Evolutionary conservation across 371 early-diverging fungal genomes (phyloP).

Genomic region (Rhizopus stolonifer): DNA sequence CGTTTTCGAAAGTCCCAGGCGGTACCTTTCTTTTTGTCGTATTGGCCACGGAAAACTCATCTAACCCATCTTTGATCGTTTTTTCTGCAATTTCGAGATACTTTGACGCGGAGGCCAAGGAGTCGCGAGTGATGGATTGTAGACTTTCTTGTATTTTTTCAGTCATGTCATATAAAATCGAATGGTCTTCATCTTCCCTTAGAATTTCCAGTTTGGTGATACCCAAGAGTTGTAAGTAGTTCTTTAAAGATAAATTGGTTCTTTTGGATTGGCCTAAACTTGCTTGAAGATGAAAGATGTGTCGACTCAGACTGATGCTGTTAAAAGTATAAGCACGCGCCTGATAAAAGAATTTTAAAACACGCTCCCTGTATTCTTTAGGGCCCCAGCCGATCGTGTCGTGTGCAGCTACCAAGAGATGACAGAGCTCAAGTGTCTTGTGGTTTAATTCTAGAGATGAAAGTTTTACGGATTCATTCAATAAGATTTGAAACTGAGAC

Average conservation of each 20-base stretch:
- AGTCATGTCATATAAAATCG: not conserved
- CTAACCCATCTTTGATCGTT: not conserved
- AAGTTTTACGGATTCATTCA: conserved; percentile 3
- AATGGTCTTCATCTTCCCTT: not conserved
- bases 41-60: not conserved
- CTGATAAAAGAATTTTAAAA: conserved; percentile 43
- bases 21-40: conserved; percentile 12
- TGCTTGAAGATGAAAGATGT: conserved; percentile 55
- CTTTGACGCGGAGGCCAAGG: not conserved
- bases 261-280: conserved; percentile 67
- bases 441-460: conserved; percentile 10
- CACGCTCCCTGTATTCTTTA: conserved; percentile 13
- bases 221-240: conserved; percentile 57
- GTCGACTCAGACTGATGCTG: conserved; percentile 63
- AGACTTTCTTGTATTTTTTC: conserved; percentile 6
- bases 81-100: not conserved
- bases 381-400: conserved; percentile 43
- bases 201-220: not conserved
- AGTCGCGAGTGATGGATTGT: conserved; percentile 1
- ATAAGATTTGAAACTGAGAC: conserved; percentile 10
- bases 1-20: conserved; percentile 18
- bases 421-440: conserved; percentile 23
- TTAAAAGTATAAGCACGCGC: conserved; percentile 68
- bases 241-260: conserved; percentile 59
- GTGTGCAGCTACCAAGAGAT: conserved; percentile 28